Base-by-base conservation (phyloP, 106 monocot genomes). In the Iris macrosiphon region DNA sequence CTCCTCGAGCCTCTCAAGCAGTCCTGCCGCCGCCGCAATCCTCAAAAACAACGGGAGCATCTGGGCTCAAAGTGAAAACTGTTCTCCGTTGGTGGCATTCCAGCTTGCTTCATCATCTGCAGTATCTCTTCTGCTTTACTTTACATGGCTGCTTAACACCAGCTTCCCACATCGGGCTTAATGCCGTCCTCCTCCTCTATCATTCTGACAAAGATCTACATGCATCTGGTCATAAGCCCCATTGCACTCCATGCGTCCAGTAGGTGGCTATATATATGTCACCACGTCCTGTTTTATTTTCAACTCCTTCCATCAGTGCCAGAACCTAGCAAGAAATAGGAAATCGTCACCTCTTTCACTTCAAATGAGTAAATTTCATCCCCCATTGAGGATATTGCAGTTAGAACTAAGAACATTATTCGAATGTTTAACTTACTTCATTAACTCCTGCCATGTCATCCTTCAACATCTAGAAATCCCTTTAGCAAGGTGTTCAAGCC, bases 401-500 rank as follows among this genome's bases (percentile, higher is more conserved):
- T n/a, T n/a, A n/a, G n/a, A n/a, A n/a, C n/a, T 30, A 32, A 15
- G 11, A 32, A 44, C 19, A 16, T 42, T 59, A 27, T 27, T 17
- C 38, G 27, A 72, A 17, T 30, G 24, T 45, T 29, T 52, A 21
- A 61, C 77, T 81, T 63, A 94, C 93, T 70, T 78, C 73, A 66
- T 76, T 43, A 32, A 79, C 78, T 12, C 77, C 84, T 54, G 40
- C 70, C 29, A 69, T 72, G 60, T 88, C 81, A n/a, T n/a, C n/a
- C n/a, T 13, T 81, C 57, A 8, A 47, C 46, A 46, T 88, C 93
- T 8, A 94, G 63, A 79, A 88, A 88, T 14, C 88, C 88, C 55
- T 94, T 94, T 29, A 94, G 72, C 69, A 94, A 55, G 50, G 93
- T 72, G 51, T 94, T 88, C 64, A 88, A 88, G 11, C 88, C 63